Conservation (phyloP, 2,329 filamentous ascomycete species). For the Pseudogymnoascus sp. region DNA sequence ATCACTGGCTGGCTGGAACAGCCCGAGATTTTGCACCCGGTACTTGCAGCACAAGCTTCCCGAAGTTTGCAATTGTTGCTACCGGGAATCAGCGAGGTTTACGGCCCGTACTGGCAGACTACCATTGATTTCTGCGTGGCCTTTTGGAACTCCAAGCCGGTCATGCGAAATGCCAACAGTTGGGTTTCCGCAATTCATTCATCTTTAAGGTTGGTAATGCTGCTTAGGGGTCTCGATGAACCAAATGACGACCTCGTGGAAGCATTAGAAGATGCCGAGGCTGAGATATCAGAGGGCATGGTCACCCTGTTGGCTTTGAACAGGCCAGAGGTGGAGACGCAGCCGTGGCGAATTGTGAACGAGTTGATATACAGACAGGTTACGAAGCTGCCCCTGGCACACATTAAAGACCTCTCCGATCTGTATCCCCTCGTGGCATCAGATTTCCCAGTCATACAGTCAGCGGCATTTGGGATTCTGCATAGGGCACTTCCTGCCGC, state of each 20-base stretch:
- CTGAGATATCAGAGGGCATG: constrained; percentile 47
- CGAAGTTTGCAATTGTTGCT: constrained; percentile 53
- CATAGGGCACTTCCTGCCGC: constrained; percentile 67
- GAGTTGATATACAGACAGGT: constrained; percentile 63
- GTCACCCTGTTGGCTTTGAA: constrained; percentile 53
- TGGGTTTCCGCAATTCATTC: constrained; percentile 58
- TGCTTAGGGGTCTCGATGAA: constrained; percentile 56
- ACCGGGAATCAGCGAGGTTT: constrained; percentile 69
- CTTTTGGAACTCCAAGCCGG: constrained; percentile 44
- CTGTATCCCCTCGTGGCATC: constrained; percentile 71
- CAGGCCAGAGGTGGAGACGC: constrained; percentile 37
- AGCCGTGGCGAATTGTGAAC: constrained; percentile 68
- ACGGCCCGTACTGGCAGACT: constrained; percentile 78
- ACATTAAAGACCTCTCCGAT: constrained; percentile 54
- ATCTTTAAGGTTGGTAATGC: constrained; percentile 61
- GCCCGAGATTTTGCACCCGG: constrained; percentile 35
- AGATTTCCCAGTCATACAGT: constrained; percentile 66
- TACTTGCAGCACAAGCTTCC: constrained; percentile 43
- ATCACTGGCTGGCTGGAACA: constrained; percentile 62
- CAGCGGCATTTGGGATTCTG: constrained; percentile 69
- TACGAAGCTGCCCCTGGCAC: constrained; percentile 50
- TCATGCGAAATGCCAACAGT: constrained; percentile 35
- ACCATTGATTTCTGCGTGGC: constrained; percentile 48
- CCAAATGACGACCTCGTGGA: constrained; percentile 82
- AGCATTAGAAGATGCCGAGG: constrained; percentile 53